A percentile compares a stretch with the other conserved stretches of the same genome.
Evolutionary conservation across 2,329 filamentous ascomycete species (phyloP).

Genomic region (Pyrenochaeta sp.): DNA sequence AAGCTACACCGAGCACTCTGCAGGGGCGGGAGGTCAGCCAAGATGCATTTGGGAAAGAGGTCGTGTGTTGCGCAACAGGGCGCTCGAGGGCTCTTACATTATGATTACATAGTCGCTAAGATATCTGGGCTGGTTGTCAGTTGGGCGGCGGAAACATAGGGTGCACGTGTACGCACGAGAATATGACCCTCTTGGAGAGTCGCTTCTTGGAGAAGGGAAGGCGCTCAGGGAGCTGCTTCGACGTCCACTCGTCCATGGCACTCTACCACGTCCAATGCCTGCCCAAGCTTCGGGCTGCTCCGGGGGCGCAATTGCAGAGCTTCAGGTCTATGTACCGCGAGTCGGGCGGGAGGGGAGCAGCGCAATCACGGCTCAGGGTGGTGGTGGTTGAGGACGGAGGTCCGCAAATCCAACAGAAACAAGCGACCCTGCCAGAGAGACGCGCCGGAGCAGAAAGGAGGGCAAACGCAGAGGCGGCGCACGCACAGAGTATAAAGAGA

Average conservation of each 20-base stretch:
- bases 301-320: slow-evolving; percentile 11
- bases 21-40: slow-evolving; percentile 23
- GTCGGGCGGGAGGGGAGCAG: slow-evolving; percentile 12
- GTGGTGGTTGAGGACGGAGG: slow-evolving; percentile 16
- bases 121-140: slow-evolving; percentile 54
- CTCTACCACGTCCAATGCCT: slow-evolving; percentile 27
- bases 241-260: slow-evolving; percentile 45
- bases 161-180: slow-evolving; percentile 55
- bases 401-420: slow-evolving; percentile 27
- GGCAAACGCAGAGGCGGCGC: too few relatives aligned
- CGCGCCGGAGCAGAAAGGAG: slow-evolving; percentile 27
- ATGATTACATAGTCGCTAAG: slow-evolving; percentile 67
- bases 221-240: slow-evolving; percentile 52
- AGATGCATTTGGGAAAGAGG: slow-evolving; percentile 33
- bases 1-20: slow-evolving; percentile 60
- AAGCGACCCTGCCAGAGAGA: slow-evolving; percentile 40
- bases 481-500: slow-evolving; percentile 19
- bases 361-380: slow-evolving; percentile 14
- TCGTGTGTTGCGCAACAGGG: slow-evolving; percentile 39
- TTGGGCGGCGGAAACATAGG: slow-evolving; percentile 1
- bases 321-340: slow-evolving; percentile 9
- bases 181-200: slow-evolving; percentile 58
- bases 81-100: slow-evolving; percentile 51
- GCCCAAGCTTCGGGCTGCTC: slow-evolving; percentile 13
- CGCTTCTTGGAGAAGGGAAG: slow-evolving; percentile 63